These are phyloP conservation scores for Camellia granthamiana DNA, from an alignment of 148 eudicot species.

Conservation along the genomic window DNA sequence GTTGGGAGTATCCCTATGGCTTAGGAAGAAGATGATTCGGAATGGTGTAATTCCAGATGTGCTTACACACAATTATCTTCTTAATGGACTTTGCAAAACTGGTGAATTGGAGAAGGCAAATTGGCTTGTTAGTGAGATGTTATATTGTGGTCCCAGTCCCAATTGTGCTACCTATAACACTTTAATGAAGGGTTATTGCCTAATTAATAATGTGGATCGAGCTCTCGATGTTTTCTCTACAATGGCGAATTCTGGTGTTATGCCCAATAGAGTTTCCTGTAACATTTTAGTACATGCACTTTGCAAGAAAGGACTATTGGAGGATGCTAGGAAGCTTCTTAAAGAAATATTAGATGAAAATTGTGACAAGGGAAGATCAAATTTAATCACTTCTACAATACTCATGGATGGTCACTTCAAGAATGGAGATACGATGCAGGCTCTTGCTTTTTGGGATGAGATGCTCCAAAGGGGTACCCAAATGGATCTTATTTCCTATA, in stretches of 20 bases:
- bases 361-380: slow-evolving; percentile 21
- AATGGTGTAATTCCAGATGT: slow-evolving; percentile 51
- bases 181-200: slow-evolving; percentile 64
- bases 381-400: slow-evolving; percentile 32
- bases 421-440: too few relatives aligned
- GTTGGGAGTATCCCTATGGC: slow-evolving; percentile 49
- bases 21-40: slow-evolving; percentile 42
- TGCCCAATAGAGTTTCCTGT: slow-evolving; percentile 60
- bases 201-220: slow-evolving; percentile 46
- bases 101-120: slow-evolving; percentile 62
- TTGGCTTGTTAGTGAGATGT: slow-evolving; percentile 62
- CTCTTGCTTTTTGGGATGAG: too few relatives aligned
- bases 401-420: too few relatives aligned
- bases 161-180: slow-evolving; percentile 64
- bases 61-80: slow-evolving; percentile 62
- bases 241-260: slow-evolving; percentile 44
- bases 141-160: slow-evolving; percentile 53
- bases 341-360: slow-evolving; percentile 38
- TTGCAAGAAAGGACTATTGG: slow-evolving; percentile 63
- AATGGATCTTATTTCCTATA: too few relatives aligned
- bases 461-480: too few relatives aligned
- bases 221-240: slow-evolving; percentile 59
- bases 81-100: slow-evolving; percentile 60
- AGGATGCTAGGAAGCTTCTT: slow-evolving; percentile 56
- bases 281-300: slow-evolving; percentile 75